Conservation (phyloP, 2,329 filamentous ascomycete genomes). For the Trichoderma harzianum region DNA sequence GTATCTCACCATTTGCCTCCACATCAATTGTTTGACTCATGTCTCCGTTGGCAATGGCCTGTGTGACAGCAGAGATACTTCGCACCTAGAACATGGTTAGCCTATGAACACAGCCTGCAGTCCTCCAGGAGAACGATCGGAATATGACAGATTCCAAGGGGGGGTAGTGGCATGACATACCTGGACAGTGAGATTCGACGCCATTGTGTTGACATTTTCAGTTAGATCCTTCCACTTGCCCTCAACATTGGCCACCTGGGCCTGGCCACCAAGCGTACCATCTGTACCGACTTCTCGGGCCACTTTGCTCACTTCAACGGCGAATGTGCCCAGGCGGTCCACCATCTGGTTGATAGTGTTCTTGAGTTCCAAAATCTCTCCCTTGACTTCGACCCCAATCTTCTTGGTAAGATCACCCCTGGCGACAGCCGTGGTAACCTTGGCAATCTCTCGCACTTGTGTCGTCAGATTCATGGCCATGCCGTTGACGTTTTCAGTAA, state of each 20-base stretch:
- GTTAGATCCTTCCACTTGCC: constrained; percentile 98
- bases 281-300: constrained; percentile 95
- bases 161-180: constrained; percentile 29
- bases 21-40: constrained; percentile 96
- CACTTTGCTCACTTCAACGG: constrained; percentile 92
- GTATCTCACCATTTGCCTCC: constrained; percentile 90
- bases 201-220: constrained; percentile 80
- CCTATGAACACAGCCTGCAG: not conserved
- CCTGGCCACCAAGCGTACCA: constrained; percentile 89
- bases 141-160: not conserved
- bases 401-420: constrained; percentile 93
- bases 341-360: constrained; percentile 99
- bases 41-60: constrained; percentile 92
- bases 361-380: constrained; percentile 93
- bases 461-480: constrained; percentile 99
- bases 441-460: constrained; percentile 95
- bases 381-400: constrained; percentile 88
- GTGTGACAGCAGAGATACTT: constrained; percentile 89
- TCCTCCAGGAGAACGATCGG: not conserved
- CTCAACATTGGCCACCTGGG: constrained; percentile 89
- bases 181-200: constrained; percentile 65
- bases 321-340: constrained; percentile 91
- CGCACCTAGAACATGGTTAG: constrained; percentile 56
- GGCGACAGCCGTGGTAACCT: constrained; percentile 92
- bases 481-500: constrained; percentile 94